Percentiles rank a stretch among this genome's conserved stretches.
These are phyloP conservation scores for Corinectria fuckeliana DNA, from an alignment of 2,329 filamentous ascomycete species.

Conservation along the genomic window DNA sequence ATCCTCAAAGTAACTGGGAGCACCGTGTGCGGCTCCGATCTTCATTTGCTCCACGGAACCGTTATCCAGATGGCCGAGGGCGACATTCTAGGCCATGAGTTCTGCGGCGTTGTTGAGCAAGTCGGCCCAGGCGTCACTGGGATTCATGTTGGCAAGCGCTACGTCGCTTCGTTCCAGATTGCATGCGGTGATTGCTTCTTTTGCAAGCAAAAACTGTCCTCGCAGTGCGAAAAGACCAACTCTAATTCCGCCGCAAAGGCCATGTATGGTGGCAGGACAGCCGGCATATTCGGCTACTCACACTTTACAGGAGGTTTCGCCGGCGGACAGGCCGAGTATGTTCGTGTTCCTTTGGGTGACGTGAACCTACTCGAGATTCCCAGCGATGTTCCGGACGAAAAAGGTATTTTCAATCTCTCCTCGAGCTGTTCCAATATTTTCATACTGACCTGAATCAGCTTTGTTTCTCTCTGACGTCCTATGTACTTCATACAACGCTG, in stretches of 20 bases:
- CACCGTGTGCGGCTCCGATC: slow-evolving; percentile 64
- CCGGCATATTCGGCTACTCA: slow-evolving; percentile 76
- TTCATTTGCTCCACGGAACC: slow-evolving; percentile 62
- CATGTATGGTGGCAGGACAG: slow-evolving; percentile 80
- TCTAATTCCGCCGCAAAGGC: slow-evolving; percentile 72
- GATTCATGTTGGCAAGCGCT: slow-evolving; percentile 67
- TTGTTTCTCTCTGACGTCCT: slow-evolving; percentile 84
- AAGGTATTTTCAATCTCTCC: slow-evolving; percentile 51
- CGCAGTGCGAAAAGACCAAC: slow-evolving; percentile 82
- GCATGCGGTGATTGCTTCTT: slow-evolving; percentile 76
- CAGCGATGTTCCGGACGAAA: slow-evolving; percentile 78
- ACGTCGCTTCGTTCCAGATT: slow-evolving; percentile 88
- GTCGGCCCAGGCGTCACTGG: slow-evolving; percentile 62
- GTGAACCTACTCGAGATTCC: slow-evolving; percentile 83
- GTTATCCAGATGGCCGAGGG: slow-evolving; percentile 67
- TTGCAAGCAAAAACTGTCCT: slow-evolving; percentile 79
- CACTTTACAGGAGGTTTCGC: slow-evolving; percentile 88
- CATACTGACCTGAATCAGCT: slow-evolving; percentile 33
- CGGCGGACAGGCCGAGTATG: slow-evolving; percentile 86
- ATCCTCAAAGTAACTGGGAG: slow-evolving; percentile 78
- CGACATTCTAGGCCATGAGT: slow-evolving; percentile 71
- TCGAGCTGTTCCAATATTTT: not conserved
- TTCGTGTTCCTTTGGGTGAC: slow-evolving; percentile 80
- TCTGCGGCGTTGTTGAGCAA: slow-evolving; percentile 62
- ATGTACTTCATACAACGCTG: slow-evolving; percentile 79